Percentiles rank a stretch among this genome's conserved stretches.
These are phyloP conservation scores for Bryoglossum gracile DNA, from an alignment of 495 filamentous ascomycete genomes.

Conservation along the genomic window DNA sequence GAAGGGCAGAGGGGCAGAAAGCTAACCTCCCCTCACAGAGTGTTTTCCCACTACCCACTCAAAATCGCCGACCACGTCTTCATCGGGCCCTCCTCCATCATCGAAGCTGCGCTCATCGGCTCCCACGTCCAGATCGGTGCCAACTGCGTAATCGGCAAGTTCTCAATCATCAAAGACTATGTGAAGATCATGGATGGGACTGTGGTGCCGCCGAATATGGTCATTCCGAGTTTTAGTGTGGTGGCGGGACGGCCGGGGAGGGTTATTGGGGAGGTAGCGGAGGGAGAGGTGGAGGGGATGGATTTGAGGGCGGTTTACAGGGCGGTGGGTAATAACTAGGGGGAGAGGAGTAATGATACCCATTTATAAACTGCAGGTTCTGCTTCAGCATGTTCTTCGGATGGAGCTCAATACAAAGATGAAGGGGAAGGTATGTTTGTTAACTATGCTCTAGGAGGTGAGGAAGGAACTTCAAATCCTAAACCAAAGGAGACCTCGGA, in stretches of 20 bases:
- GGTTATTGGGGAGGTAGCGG: conserved; percentile 78
- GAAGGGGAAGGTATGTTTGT: no score
- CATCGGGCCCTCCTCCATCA: conserved; percentile 62
- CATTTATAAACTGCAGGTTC: no score
- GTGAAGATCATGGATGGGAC: conserved; percentile 75
- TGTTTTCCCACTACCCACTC: conserved; percentile 70
- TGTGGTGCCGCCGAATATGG: conserved; percentile 79
- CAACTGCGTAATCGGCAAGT: conserved; percentile 67
- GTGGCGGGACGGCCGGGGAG: conserved; percentile 76
- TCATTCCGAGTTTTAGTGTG: conserved; percentile 80
- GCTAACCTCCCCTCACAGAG: conserved; percentile 30
- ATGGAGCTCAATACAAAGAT: no score
- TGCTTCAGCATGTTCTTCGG: no score
- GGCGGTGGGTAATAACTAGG: conserved; percentile 37
- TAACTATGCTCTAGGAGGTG: no score
- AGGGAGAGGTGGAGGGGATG: conserved; percentile 59
- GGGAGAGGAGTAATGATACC: conserved; percentile 9
- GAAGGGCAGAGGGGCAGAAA: no score
- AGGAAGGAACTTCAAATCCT: no score
- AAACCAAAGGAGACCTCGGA: no score
- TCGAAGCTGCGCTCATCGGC: conserved; percentile 73
- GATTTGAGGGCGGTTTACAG: conserved; percentile 50
- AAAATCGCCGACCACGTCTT: conserved; percentile 92
- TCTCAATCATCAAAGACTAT: conserved; percentile 86
- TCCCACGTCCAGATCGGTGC: conserved; percentile 77